Evolutionary conservation across 306 rosid species (phyloP).

Genomic region (Casuarina glauca): DNA sequence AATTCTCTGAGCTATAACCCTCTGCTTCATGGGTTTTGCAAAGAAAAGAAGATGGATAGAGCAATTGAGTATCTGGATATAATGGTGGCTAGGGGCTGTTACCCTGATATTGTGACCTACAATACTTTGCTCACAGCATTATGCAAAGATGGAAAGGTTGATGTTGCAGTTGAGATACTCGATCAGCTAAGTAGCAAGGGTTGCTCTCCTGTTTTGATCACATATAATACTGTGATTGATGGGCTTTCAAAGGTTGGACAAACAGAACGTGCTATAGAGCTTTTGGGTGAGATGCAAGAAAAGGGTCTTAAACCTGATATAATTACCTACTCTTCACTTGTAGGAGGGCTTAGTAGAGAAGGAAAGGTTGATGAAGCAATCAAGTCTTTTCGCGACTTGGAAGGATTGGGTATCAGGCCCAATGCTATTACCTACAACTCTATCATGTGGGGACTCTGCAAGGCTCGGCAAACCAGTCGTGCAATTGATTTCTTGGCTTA

Average conservation of each 20-base stretch:
- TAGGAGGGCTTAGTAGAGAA: slow-evolving; percentile 81
- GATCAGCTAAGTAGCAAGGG: slow-evolving; percentile 80
- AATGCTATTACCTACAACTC: slow-evolving; percentile 69
- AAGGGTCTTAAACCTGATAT: slow-evolving; percentile 81
- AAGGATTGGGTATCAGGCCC: slow-evolving; percentile 57
- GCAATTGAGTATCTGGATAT: slow-evolving; percentile 78
- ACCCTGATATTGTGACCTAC: slow-evolving; percentile 92
- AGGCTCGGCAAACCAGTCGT: slow-evolving; percentile 61
- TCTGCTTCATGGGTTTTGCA: slow-evolving; percentile 89
- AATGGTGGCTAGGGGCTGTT: slow-evolving; percentile 92
- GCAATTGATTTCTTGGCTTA: slow-evolving; percentile 80
- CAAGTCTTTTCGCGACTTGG: slow-evolving; percentile 59
- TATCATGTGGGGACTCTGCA: slow-evolving; percentile 84
- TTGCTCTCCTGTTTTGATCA: slow-evolving; percentile 83
- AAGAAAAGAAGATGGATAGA: slow-evolving; percentile 84
- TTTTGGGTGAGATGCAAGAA: slow-evolving; percentile 72
- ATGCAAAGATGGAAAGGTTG: slow-evolving; percentile 95
- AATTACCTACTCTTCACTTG: slow-evolving; percentile 77
- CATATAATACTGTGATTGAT: slow-evolving; percentile 84
- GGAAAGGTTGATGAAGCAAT: slow-evolving; percentile 71
- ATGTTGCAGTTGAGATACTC: slow-evolving; percentile 78
- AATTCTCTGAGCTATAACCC: slow-evolving; percentile 96
- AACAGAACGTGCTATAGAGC: slow-evolving; percentile 63
- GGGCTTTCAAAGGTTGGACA: slow-evolving; percentile 85
- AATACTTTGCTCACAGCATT: slow-evolving; percentile 86